phyloP scores from a whole-genome alignment of 2,329 filamentous ascomycete genomes.

The Fusarium dimerum region DNA sequence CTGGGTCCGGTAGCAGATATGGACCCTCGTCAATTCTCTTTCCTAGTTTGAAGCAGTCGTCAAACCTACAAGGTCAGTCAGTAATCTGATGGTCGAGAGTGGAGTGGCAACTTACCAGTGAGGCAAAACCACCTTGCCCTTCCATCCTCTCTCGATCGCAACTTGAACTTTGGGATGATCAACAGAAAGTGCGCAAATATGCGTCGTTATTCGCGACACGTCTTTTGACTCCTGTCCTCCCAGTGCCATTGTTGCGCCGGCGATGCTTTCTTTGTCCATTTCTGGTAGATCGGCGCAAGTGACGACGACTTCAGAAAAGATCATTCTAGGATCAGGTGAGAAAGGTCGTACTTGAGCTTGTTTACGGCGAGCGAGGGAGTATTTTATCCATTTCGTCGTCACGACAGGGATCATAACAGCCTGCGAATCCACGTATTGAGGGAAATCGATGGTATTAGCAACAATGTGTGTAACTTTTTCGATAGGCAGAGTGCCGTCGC shows the following conservation, averaged over 20 bases:
- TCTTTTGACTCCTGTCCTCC: conserved; percentile 78
- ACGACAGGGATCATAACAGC: conserved; percentile 83
- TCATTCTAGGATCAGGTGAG: conserved; percentile 87
- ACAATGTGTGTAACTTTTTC: conserved; percentile 56
- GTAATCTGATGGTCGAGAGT: too few relatives aligned
- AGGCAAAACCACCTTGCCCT: conserved; percentile 82
- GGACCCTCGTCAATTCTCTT: conserved; percentile 87
- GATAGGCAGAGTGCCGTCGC: conserved; percentile 51
- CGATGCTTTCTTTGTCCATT: conserved; percentile 88
- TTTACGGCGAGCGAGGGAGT: conserved; percentile 68
- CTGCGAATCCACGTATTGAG: conserved; percentile 75
- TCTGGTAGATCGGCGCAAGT: conserved; percentile 82
- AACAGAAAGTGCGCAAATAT: conserved; percentile 80
- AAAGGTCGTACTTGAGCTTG: conserved; percentile 78
- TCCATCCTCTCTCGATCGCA: conserved; percentile 64
- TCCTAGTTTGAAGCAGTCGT: conserved; percentile 91
- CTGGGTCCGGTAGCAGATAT: conserved; percentile 82
- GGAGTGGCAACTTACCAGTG: conserved; percentile 67
- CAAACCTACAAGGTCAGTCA: conserved; percentile 64
- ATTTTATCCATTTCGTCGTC: conserved; percentile 76
- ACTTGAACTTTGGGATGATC: conserved; percentile 71
- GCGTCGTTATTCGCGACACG: conserved; percentile 75
- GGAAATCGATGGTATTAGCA: conserved; percentile 83
- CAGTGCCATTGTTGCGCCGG: conserved; percentile 84
- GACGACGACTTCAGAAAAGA: conserved; percentile 82